phyloP scores from a whole-genome alignment of 148 eudicot species.

The Chenopodium berlandieri region DNA sequence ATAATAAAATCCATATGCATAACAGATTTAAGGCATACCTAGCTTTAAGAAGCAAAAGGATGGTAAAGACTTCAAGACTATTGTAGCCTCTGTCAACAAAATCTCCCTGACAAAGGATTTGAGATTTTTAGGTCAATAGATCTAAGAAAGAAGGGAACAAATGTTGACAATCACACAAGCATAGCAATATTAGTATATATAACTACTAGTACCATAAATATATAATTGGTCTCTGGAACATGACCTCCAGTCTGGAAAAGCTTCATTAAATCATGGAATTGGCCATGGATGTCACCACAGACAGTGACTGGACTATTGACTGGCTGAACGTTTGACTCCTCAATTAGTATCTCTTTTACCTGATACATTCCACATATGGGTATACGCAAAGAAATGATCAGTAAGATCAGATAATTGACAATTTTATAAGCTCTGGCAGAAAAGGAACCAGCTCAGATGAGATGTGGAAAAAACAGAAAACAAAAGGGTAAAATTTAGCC shows the following conservation, averaged over 20 bases:
- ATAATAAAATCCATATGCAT: slow-evolving; percentile 6
- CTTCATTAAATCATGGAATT: slow-evolving; percentile 96
- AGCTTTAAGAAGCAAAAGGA: slow-evolving; percentile 98
- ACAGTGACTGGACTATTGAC: slow-evolving; percentile 99
- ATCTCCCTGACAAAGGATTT: slow-evolving; percentile 68
- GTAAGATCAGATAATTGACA: neutral
- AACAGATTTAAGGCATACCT: slow-evolving; percentile 46
- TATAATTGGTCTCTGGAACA: slow-evolving; percentile 97
- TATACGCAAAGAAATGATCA: neutral
- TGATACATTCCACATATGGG: slow-evolving; percentile 24
- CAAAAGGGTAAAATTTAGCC: neutral
- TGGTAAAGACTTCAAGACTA: slow-evolving; percentile 97
- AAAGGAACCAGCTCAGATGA: neutral
- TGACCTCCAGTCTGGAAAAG: slow-evolving; percentile 99
- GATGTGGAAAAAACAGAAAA: neutral
- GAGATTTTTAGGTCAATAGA: slow-evolving; percentile 13
- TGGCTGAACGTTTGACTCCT: slow-evolving; percentile 98
- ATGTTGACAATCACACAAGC: neutral
- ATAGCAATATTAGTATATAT: neutral
- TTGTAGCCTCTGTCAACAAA: slow-evolving; percentile 98
- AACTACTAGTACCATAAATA: slow-evolving; percentile 70
- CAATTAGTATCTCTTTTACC: slow-evolving; percentile 97
- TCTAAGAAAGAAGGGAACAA: neutral
- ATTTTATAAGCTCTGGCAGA: neutral
- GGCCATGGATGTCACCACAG: slow-evolving; percentile 99